Evolutionary conservation across 2,329 filamentous ascomycete genomes (phyloP).

Genomic region (Apiospora marii): DNA sequence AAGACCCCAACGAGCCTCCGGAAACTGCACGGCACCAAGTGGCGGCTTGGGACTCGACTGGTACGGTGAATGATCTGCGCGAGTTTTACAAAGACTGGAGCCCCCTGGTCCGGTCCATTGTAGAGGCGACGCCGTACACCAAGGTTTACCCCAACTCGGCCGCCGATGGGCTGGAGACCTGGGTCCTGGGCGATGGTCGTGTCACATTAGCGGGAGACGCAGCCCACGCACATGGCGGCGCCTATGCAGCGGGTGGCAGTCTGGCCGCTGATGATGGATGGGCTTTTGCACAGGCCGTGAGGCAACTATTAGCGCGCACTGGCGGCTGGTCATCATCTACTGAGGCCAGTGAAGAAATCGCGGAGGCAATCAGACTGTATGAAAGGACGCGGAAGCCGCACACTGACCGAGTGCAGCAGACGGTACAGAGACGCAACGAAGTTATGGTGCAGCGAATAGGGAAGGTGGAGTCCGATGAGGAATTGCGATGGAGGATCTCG

Average conservation of each 20-base stretch:
- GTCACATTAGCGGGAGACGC: conserved; percentile 50
- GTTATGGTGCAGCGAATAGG: conserved; percentile 37
- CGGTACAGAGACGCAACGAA: conserved; percentile 44
- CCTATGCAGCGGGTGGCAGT: conserved; percentile 50
- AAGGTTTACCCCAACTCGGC: conserved; percentile 53
- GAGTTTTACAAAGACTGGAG: conserved; percentile 52
- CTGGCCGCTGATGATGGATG: conserved; percentile 51
- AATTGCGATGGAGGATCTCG: conserved; percentile 45
- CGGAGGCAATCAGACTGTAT: conserved; percentile 47
- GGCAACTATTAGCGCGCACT: conserved; percentile 42
- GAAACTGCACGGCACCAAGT: conserved; percentile 39
- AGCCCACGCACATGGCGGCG: conserved; percentile 51
- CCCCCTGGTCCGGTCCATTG: conserved; percentile 48
- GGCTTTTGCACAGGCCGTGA: conserved; percentile 49
- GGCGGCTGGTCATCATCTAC: conserved; percentile 6
- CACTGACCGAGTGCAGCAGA: conserved; percentile 45
- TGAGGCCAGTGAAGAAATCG: conserved; percentile 35
- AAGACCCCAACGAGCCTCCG: conserved; percentile 41
- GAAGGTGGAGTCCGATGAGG: conserved; percentile 45
- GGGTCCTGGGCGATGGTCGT: conserved; percentile 47
- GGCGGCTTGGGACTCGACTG: conserved; percentile 48
- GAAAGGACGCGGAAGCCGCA: conserved; percentile 52
- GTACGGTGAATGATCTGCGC: conserved; percentile 46
- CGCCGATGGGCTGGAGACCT: conserved; percentile 48
- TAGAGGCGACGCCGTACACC: conserved; percentile 49